Base-by-base conservation (phyloP, 2,329 filamentous ascomycete genomes). In the Cercospora sesami region DNA sequence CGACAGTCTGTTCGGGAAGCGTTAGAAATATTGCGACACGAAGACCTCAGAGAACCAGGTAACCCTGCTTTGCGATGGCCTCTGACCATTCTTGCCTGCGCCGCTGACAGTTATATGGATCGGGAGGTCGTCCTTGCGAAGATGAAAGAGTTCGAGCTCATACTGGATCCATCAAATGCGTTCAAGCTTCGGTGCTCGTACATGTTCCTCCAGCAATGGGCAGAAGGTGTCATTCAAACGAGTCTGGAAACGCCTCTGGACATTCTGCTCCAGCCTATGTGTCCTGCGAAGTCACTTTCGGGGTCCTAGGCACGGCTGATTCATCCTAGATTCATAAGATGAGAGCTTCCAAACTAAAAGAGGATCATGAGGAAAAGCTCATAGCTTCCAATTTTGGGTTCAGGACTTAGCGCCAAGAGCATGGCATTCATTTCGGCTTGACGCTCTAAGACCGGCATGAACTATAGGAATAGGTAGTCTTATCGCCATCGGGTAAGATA, bases 1-100 rank as follows among this genome's bases (percentile, higher is more conserved):
- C 30, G 33, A 16, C 12, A 18, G 7, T 59, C 65, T 31, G 55
- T 70, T 5, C n/a, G 23, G 2, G 42, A 33, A 23, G 69, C 66
- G 1, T 57, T 70, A 2, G 42, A 36, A 0, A 64, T 67, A 3
- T 36, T 71, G 23, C 51, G 60, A 14, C 14, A 63, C 10, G 64
- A 71, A 36, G 57, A 68, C 16, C 26, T 70, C 5, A 45, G 42
- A 5, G 70, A 68, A 12, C 53, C 65, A 4, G 67, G 64, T 5
- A 69, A 69, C 48, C 70, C 70, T 8, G 68, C 70, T 6, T 36
- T 72, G 9, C 58, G 66, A 7, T 72, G 70, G 70, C 70, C 68
- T 8, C 42, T 72, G 10, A 71, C 67, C 7, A 65, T 71, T 8
- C 51, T 72, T 3, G 68, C 65, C 4, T 72, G 70, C 36, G 70